Evolutionary conservation across 257 asterid species (phyloP).

Genomic region (Leptodermis oblonga): DNA sequence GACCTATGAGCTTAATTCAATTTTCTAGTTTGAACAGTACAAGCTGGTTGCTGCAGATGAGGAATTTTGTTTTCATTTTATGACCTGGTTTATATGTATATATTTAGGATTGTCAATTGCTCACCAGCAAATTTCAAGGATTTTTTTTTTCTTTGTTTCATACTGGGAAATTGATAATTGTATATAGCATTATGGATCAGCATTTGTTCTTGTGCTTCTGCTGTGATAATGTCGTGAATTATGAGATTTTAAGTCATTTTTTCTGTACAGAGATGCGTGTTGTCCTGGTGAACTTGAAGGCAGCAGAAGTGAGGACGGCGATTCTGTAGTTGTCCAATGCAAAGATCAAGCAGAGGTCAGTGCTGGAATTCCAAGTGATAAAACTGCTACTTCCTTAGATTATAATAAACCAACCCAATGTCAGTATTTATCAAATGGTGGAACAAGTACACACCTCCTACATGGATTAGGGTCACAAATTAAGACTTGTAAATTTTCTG

Average conservation of each 20-base stretch:
- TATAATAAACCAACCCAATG: constrained; percentile 47
- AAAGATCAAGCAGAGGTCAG: constrained; percentile 52
- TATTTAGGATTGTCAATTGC: not conserved
- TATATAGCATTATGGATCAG: not conserved
- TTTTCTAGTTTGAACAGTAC: not conserved
- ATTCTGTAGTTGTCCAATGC: constrained; percentile 12
- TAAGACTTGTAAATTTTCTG: constrained; percentile 45
- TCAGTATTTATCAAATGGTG: constrained; percentile 42
- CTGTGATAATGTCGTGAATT: not conserved
- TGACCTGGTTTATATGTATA: not conserved
- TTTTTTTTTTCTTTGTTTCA: not conserved
- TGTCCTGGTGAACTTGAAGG: constrained; percentile 37
- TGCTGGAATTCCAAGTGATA: constrained; percentile 46
- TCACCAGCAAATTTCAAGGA: not conserved
- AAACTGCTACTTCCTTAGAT: constrained; percentile 29
- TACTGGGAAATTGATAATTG: not conserved
- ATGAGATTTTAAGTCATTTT: constrained; percentile 9
- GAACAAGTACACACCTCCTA: constrained; percentile 39
- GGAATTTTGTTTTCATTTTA: not conserved
- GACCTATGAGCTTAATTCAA: not conserved
- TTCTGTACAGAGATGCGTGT: constrained; percentile 55
- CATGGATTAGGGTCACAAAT: constrained; percentile 43
- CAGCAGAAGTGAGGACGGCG: constrained; percentile 20
- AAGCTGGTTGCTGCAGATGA: not conserved
- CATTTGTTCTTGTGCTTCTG: not conserved